A percentile compares a stretch with the other conserved stretches of the same genome.
These are phyloP conservation scores for Ophiostoma sp. DNA, from an alignment of 2,329 filamentous ascomycete genomes.

Conservation along the genomic window DNA sequence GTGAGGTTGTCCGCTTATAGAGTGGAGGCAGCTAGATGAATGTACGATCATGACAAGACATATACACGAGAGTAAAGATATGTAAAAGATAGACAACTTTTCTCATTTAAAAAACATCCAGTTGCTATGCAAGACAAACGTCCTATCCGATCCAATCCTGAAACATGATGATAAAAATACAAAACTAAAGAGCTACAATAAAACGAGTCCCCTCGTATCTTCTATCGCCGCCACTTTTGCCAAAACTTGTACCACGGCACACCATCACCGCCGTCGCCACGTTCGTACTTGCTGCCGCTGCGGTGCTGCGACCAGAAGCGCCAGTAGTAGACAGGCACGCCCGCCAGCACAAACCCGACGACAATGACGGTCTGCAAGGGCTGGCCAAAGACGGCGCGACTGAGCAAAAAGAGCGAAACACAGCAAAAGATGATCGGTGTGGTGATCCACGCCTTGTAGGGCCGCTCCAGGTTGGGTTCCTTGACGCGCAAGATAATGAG, in stretches of 20 bases:
- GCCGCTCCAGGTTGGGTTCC: constrained; percentile 83
- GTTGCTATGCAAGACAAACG: constrained; percentile 11
- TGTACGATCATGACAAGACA: background rate
- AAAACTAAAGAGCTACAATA: background rate
- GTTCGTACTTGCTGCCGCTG: constrained; percentile 47
- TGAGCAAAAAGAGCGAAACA: constrained; percentile 88
- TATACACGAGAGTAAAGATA: background rate
- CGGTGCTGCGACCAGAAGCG: constrained; percentile 61
- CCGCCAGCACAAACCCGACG: constrained; percentile 77
- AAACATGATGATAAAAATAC: background rate
- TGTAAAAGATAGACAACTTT: background rate
- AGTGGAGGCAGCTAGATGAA: background rate
- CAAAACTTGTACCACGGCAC: constrained; percentile 62
- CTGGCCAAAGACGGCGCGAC: constrained; percentile 84
- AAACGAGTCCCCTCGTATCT: background rate
- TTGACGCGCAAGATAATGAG: constrained; percentile 85
- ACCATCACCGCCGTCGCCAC: constrained; percentile 34
- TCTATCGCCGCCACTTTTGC: constrained; percentile 42
- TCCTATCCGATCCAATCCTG: background rate
- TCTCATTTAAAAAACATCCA: background rate
- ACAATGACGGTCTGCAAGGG: constrained; percentile 89
- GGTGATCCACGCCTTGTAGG: constrained; percentile 94
- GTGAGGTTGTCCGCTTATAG: constrained; percentile 54
- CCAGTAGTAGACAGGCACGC: constrained; percentile 87
- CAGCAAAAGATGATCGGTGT: constrained; percentile 99